Base-by-base conservation (phyloP, 1,139 yeast genomes). In the Geotrichum australiense region DNA sequence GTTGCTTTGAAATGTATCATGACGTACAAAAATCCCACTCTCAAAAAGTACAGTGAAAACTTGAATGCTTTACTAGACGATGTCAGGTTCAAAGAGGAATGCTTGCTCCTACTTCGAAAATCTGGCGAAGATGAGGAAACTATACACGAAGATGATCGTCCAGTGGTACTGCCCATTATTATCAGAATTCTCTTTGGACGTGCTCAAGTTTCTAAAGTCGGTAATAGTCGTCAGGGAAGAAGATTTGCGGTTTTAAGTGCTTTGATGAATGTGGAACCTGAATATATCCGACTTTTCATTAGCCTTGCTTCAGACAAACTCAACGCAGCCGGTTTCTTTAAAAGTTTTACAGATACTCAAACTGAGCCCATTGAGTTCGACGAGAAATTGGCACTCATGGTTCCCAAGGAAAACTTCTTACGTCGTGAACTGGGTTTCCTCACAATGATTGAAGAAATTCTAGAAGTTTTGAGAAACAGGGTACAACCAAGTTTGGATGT, bases 141-240 rank as follows among this genome's bases (percentile, higher is more conserved):
- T 3, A 62, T 87, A 39, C 87, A 82, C 50, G 69, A 67, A 11
- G 69, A 68, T 5, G 96, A 89, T 56, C 66, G 73, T 16, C 65
- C 61, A 1, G 60, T 51, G 0, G 69, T 91, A 4, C 74, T 87
- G 73, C 93, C 94, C 1, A 59, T 84, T 35, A 73, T 87, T 4
- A 62, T 89, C 37, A 68, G 96, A 49, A 80, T 93, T 21, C 64
- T 93, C 26, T 91, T 81, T 61, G 98, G 98, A 4, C 71, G 94
- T 50, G 86, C 87, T 7, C 94, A 85, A 40, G 50, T 53, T n/a
- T 42, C 61, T 14, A 52, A 54, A 35, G 39, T 53, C 2, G 55
- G 61, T 23, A 52, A 80, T 59, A 86, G 86, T 47, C 83, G 83
- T 54, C 73, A 75, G 47, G 79, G 89, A 19, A 73, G 84, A 52